Evolutionary conservation across 345 rosid species (phyloP).

Genomic region (Balakata baccata): DNA sequence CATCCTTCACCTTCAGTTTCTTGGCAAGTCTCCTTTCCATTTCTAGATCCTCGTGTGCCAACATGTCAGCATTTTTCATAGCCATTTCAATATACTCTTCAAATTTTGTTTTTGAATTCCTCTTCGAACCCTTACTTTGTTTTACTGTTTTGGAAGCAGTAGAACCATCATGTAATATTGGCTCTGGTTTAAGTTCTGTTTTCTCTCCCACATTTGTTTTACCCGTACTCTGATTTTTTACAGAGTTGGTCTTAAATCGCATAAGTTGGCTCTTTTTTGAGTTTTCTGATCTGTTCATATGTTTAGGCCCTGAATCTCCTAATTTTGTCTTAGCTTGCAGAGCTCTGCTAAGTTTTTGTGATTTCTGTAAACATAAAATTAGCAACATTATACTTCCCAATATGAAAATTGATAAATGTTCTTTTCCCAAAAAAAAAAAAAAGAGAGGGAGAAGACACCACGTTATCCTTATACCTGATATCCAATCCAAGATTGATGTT

Average conservation of each 20-base stretch:
- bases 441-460: background rate
- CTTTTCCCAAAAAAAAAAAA: background rate
- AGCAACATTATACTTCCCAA: background rate
- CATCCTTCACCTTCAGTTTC: slow-evolving; percentile 75
- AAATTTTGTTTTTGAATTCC: slow-evolving; percentile 53
- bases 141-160: slow-evolving; percentile 29
- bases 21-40: slow-evolving; percentile 80
- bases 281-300: slow-evolving; percentile 22
- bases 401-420: background rate
- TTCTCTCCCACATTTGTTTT: slow-evolving; percentile 4
- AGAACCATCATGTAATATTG: slow-evolving; percentile 1
- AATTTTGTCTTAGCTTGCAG: slow-evolving; percentile 3
- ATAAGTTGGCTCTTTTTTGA: slow-evolving; percentile 15
- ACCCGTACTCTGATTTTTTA: slow-evolving; percentile 22
- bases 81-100: slow-evolving; percentile 72
- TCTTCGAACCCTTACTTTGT: slow-evolving; percentile 36
- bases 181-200: slow-evolving; percentile 8
- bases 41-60: slow-evolving; percentile 52
- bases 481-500: slow-evolving; percentile 57
- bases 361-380: slow-evolving; percentile 36
- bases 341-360: slow-evolving; percentile 36
- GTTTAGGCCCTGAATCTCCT: slow-evolving; percentile 10
- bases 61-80: slow-evolving; percentile 20
- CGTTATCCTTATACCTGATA: slow-evolving; percentile 43
- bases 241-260: background rate